Evolutionary conservation across 2,329 filamentous ascomycete genomes (phyloP).

Genomic region (Fusarium compactum): DNA sequence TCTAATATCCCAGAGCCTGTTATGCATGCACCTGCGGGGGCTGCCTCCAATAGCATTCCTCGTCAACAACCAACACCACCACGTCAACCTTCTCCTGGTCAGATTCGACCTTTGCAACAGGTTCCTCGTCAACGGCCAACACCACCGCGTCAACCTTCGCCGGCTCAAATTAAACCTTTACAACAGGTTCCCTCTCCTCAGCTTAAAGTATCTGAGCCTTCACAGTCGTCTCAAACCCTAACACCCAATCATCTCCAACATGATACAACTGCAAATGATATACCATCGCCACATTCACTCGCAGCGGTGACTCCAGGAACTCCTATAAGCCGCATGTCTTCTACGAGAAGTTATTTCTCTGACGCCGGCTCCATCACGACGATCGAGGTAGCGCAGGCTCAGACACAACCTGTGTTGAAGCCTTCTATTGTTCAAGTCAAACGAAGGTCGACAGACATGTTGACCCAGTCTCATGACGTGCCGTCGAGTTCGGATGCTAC

Average conservation of each 20-base stretch:
- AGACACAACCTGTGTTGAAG: conserved; percentile 42
- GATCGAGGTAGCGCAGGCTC: conserved; percentile 44
- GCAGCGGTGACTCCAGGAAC: conserved; percentile 37
- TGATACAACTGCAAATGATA: neutral
- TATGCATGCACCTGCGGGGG: neutral
- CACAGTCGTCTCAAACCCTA: neutral
- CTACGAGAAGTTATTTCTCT: conserved; percentile 38
- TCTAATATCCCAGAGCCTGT: neutral
- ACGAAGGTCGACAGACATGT: conserved; percentile 41
- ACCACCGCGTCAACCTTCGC: neutral
- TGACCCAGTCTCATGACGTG: conserved; percentile 25
- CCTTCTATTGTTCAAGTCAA: conserved; percentile 45
- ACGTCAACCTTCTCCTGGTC: conserved; percentile 1
- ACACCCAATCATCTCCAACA: neutral
- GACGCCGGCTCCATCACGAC: conserved; percentile 45
- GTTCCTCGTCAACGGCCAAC: conserved; percentile 1
- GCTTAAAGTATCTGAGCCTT: neutral
- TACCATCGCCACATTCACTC: conserved; percentile 6
- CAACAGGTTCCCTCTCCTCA: neutral
- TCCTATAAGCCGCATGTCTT: conserved; percentile 31
- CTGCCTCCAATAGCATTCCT: neutral
- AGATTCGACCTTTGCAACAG: neutral
- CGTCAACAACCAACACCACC: conserved; percentile 2
- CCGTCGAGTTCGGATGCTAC: conserved; percentile 21
- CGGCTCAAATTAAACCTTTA: neutral